phyloP scores from a whole-genome alignment of 2,329 filamentous ascomycete genomes.

The Penicillium aurantiogriseum region DNA sequence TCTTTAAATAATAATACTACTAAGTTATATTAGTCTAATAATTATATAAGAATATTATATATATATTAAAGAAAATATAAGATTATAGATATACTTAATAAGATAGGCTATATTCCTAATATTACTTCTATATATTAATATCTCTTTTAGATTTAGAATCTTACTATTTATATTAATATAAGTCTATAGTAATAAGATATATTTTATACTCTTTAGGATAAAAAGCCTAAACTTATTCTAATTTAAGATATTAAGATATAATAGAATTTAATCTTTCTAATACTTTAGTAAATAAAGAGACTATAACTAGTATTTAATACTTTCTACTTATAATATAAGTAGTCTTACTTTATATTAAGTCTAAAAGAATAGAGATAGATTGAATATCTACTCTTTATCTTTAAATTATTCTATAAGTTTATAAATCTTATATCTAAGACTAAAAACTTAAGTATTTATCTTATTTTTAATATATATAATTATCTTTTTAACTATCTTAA shows the following conservation, averaged over 20 bases:
- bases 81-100: too few species aligned
- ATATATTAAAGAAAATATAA: too few species aligned
- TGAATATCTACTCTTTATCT: not conserved
- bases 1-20: too few species aligned
- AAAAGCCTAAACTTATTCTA: not conserved
- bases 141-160: not conserved
- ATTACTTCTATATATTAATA: not conserved
- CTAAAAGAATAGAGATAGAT: not conserved
- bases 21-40: too few species aligned
- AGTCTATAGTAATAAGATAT: too few species aligned
- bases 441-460: not conserved
- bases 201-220: not conserved
- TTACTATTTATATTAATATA: too few species aligned
- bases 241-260: not conserved
- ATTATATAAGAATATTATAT: too few species aligned
- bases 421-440: not conserved
- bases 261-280: not conserved
- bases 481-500: too few species aligned
- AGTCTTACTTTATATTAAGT: not conserved
- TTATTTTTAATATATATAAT: too few species aligned
- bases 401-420: not conserved
- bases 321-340: not conserved
- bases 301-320: not conserved
- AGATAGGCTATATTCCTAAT: too few species aligned
- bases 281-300: not conserved